A percentile compares a stretch with the other conserved stretches of the same genome.
Conservation (phyloP, 495 filamentous ascomycete species). For the Aspergillus asperescens region DNA sequence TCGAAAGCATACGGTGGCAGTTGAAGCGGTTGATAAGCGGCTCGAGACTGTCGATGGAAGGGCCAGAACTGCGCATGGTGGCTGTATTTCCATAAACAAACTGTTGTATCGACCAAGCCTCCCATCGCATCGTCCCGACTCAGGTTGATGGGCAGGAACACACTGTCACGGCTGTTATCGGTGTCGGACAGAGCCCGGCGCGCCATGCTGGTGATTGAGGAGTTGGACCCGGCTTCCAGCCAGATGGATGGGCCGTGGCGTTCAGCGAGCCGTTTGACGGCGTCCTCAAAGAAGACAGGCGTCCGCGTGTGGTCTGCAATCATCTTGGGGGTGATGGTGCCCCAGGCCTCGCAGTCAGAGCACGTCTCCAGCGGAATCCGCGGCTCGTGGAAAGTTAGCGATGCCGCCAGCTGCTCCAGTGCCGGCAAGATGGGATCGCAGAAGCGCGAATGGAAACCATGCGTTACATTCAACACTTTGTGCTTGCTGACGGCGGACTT, state of each 20-base stretch:
- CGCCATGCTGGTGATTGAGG: constrained; percentile 41
- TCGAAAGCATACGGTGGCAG: constrained; percentile 52
- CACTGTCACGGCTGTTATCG: no score
- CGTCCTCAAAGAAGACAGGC: constrained; percentile 47
- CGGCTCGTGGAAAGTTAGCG: constrained; percentile 28
- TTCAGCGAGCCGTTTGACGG: constrained; percentile 35
- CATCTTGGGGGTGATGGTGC: constrained; percentile 21
- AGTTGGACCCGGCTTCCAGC: constrained; percentile 47
- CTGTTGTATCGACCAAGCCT: constrained; percentile 36
- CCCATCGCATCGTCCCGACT: constrained; percentile 20
- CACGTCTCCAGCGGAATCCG: constrained; percentile 28
- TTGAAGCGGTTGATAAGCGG: constrained; percentile 26
- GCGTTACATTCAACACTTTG: constrained; percentile 36
- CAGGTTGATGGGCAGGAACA: constrained; percentile 40
- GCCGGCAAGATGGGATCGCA: constrained; percentile 31
- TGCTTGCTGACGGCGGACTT: constrained; percentile 5
- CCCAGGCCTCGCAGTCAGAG: constrained; percentile 17
- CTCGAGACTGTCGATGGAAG: constrained; percentile 38
- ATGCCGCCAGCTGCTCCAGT: constrained; percentile 22
- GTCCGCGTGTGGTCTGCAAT: constrained; percentile 41
- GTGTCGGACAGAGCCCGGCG: no score
- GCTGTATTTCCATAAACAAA: constrained; percentile 43
- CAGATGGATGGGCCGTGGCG: constrained; percentile 30
- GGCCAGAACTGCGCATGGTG: constrained; percentile 40
- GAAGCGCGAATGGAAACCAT: constrained; percentile 48